A percentile compares a stretch with the other conserved stretches of the same genome.
These are phyloP conservation scores for Spathaspora sp. DNA, from an alignment of 805 yeast species.

Conservation along the genomic window DNA sequence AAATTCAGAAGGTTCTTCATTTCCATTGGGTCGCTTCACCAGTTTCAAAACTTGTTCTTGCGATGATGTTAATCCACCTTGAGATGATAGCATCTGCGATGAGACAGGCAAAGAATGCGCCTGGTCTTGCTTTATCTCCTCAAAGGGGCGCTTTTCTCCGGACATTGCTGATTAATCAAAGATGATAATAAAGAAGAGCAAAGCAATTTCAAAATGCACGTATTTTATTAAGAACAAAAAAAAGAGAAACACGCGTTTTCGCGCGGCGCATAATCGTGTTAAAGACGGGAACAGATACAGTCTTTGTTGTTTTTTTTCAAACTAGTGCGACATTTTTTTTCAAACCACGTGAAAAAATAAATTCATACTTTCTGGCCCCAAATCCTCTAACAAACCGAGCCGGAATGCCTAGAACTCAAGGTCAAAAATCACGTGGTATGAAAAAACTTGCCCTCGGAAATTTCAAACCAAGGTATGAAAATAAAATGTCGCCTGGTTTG, in stretches of 20 bases:
- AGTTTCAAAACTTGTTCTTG: constrained; percentile 33
- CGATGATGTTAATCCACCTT: constrained; percentile 19
- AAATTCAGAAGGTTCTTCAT: constrained; percentile 38
- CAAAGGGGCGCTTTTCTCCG: constrained; percentile 10
- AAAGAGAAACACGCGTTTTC: neutral
- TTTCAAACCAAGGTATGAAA: too few species aligned
- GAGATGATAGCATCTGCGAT: constrained; percentile 17
- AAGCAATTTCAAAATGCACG: neutral
- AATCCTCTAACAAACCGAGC: too few species aligned
- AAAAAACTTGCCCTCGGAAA: too few species aligned
- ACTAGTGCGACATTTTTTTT: too few species aligned
- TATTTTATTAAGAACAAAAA: neutral
- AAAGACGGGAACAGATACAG: too few species aligned
- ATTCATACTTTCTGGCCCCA: too few species aligned
- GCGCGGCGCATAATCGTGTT: too few species aligned
- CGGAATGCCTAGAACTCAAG: too few species aligned
- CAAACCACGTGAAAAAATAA: too few species aligned
- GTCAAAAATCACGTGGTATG: too few species aligned
- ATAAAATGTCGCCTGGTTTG: too few species aligned
- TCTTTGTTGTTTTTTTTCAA: too few species aligned
- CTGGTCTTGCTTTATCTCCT: constrained; percentile 13
- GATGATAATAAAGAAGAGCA: neutral
- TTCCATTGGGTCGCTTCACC: constrained; percentile 27
- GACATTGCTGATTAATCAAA: constrained; percentile 4
- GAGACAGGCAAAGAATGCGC: constrained; percentile 35